Conservation (phyloP, 495 filamentous ascomycete genomes). For the Glonium stellatum region DNA sequence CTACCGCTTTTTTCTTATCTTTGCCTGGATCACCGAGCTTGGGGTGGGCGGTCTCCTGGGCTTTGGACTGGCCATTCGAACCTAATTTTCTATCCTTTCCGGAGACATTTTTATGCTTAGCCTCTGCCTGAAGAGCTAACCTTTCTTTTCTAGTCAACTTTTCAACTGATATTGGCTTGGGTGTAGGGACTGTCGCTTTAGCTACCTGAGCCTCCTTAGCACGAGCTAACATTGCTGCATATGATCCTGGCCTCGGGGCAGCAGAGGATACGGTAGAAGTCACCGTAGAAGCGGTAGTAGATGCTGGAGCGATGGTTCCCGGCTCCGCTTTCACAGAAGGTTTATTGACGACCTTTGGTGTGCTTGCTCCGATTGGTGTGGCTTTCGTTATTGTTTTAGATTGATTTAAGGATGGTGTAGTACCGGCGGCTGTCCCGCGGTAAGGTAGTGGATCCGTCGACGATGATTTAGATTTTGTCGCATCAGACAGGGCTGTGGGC, state of each 20-base stretch:
- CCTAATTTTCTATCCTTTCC: constrained; percentile 20
- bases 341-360: not conserved
- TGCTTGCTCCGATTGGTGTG: not conserved
- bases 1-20: constrained; percentile 19
- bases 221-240: constrained; percentile 59
- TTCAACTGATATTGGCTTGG: constrained; percentile 43
- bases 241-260: constrained; percentile 28
- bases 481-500: not conserved
- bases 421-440: not conserved
- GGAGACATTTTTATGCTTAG: constrained; percentile 14
- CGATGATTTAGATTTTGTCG: constrained; percentile 6
- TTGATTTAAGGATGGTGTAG: constrained; percentile 4
- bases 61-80: not conserved
- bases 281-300: not conserved
- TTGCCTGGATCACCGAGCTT: constrained; percentile 12
- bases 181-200: constrained; percentile 29
- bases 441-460: not conserved
- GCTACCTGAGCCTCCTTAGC: constrained; percentile 49
- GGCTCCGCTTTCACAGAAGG: not conserved
- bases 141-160: constrained; percentile 36
- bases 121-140: constrained; percentile 22
- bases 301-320: not conserved
- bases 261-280: not conserved
- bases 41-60: not conserved
- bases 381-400: constrained; percentile 1